Percentiles rank a stretch among this genome's conserved stretches.
Conservation (phyloP, 2,329 filamentous ascomycete genomes). For the Monilinia laxa region DNA sequence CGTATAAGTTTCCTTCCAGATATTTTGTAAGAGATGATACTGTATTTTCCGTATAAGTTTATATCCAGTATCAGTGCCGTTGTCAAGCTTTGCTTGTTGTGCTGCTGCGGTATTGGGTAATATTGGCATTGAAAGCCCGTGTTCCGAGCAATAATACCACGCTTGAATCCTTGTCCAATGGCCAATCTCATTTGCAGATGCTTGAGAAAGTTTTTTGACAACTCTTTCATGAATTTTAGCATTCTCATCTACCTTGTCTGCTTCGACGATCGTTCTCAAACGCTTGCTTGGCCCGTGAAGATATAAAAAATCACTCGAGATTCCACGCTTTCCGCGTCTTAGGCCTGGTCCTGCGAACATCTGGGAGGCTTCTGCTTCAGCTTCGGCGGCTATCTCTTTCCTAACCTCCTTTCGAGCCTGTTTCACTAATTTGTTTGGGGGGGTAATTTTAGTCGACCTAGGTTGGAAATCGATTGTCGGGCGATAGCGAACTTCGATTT, state of each 20-base stretch:
- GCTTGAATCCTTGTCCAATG: conserved; percentile 21
- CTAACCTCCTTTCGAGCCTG: neutral
- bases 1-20: conserved; percentile 1
- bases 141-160: conserved; percentile 13
- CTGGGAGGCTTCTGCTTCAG: conserved; percentile 7
- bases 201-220: conserved; percentile 1
- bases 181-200: conserved; percentile 11
- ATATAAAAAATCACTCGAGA: neutral
- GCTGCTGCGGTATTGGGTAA: conserved; percentile 13
- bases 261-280: conserved; percentile 10
- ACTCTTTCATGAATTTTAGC: neutral
- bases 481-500: conserved; percentile 19
- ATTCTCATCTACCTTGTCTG: neutral
- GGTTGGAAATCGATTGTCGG: conserved; percentile 16
- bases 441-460: conserved; percentile 7
- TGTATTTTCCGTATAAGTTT: conserved; percentile 7
- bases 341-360: neutral
- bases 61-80: neutral
- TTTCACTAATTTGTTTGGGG: neutral
- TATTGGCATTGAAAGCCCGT: neutral
- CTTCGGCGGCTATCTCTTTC: conserved; percentile 10
- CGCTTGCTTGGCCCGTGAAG: conserved; percentile 12
- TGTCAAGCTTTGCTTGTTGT: conserved; percentile 16
- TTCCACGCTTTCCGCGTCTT: neutral
- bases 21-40: conserved; percentile 2